These are phyloP conservation scores for Dipsacomyces acuminosporus DNA, from an alignment of 371 early-diverging fungal species.

Conservation along the genomic window DNA sequence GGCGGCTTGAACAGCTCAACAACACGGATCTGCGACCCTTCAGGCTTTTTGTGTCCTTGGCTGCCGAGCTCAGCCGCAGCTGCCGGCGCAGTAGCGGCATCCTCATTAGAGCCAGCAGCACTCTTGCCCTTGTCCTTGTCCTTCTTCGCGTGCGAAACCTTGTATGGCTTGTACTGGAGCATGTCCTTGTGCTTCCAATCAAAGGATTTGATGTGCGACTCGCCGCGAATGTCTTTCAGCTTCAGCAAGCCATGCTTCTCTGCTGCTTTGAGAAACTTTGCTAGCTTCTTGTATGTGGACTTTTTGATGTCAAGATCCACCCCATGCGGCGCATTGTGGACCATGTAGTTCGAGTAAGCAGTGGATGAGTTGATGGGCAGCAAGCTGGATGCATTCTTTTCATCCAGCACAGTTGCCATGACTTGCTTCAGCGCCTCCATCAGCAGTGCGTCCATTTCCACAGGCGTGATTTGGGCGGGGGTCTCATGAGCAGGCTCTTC, in stretches of 20 bases:
- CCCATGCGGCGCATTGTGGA: conserved; percentile 57
- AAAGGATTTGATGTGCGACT: conserved; percentile 55
- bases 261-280: conserved; percentile 65
- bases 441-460: conserved; percentile 59
- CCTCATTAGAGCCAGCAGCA: background rate
- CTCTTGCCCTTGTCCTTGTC: background rate
- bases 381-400: conserved; percentile 46
- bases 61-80: conserved; percentile 5
- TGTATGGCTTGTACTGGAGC: conserved; percentile 24
- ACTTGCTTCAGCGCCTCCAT: conserved; percentile 59
- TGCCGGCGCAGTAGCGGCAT: conserved; percentile 16
- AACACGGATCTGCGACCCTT: conserved; percentile 38
- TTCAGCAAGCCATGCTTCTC: conserved; percentile 64
- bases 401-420: conserved; percentile 57
- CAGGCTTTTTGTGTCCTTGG: conserved; percentile 2
- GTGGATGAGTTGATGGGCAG: conserved; percentile 63
- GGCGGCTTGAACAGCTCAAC: conserved; percentile 56
- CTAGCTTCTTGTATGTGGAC: conserved; percentile 68
- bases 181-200: conserved; percentile 55
- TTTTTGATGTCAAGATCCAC: conserved; percentile 63
- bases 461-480: conserved; percentile 13
- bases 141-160: conserved; percentile 6
- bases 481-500: conserved; percentile 22
- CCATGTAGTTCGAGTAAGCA: conserved; percentile 59
- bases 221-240: conserved; percentile 64